Conservation (phyloP, 2,329 filamentous ascomycete species). For the Ustulina deusta region DNA sequence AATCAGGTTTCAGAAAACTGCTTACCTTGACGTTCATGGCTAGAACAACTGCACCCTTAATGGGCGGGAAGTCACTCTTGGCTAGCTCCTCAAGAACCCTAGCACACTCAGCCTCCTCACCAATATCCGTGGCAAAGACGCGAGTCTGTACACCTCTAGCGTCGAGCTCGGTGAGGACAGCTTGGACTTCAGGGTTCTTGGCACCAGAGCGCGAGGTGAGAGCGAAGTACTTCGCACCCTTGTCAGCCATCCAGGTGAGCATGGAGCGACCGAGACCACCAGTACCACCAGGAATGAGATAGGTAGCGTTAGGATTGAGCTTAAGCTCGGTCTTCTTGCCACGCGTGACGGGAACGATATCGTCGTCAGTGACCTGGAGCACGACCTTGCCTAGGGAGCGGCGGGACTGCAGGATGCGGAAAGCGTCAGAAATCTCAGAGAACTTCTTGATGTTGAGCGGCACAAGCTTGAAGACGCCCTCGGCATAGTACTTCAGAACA, state of each 20-base stretch:
- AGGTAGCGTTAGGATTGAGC: slow-evolving; percentile 47
- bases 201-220: slow-evolving; percentile 46
- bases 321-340: slow-evolving; percentile 46
- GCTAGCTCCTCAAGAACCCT: slow-evolving; percentile 43
- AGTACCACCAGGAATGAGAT: slow-evolving; percentile 51
- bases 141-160: slow-evolving; percentile 41
- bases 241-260: slow-evolving; percentile 50
- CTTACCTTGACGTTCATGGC: slow-evolving; percentile 49
- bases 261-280: slow-evolving; percentile 51
- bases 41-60: slow-evolving; percentile 45
- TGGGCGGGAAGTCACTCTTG: slow-evolving; percentile 45
- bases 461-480: slow-evolving; percentile 46
- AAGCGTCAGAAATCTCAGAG: slow-evolving; percentile 47
- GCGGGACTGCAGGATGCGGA: slow-evolving; percentile 46
- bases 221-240: slow-evolving; percentile 52
- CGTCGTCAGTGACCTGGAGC: slow-evolving; percentile 44
- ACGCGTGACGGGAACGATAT: slow-evolving; percentile 44
- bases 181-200: slow-evolving; percentile 45
- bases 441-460: slow-evolving; percentile 47
- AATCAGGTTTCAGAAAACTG: background rate
- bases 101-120: slow-evolving; percentile 43
- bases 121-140: slow-evolving; percentile 44
- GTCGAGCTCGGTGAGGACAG: slow-evolving; percentile 44
- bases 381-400: slow-evolving; percentile 47
- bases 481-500: slow-evolving; percentile 42